Conservation (phyloP, 2,329 filamentous ascomycete species). For the Torrubiella hemipterigena region DNA sequence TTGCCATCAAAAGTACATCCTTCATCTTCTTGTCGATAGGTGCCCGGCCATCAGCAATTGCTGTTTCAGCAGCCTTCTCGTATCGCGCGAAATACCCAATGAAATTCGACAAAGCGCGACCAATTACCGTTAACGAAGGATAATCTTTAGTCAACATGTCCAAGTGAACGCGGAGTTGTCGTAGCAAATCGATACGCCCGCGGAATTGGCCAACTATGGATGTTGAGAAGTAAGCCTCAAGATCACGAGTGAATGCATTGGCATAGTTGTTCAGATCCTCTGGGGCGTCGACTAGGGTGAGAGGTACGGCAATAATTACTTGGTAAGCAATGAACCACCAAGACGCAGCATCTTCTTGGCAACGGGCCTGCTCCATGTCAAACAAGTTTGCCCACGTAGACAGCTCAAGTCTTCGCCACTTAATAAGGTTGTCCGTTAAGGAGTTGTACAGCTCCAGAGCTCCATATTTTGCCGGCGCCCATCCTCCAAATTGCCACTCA, state of each 20-base stretch:
- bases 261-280: conserved; percentile 52
- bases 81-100: conserved; percentile 65
- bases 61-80: conserved; percentile 50
- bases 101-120: conserved; percentile 62
- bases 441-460: conserved; percentile 60
- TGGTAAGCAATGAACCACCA: conserved; percentile 99
- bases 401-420: conserved; percentile 83
- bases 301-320: conserved; percentile 65
- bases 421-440: conserved; percentile 69
- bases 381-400: conserved; percentile 86
- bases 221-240: conserved; percentile 67
- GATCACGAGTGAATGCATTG: conserved; percentile 57
- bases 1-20: conserved; percentile 83
- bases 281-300: conserved; percentile 48
- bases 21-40: conserved; percentile 85
- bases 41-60: conserved; percentile 54
- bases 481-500: conserved; percentile 81
- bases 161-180: conserved; percentile 53
- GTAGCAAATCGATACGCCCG: conserved; percentile 59
- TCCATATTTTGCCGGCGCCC: conserved; percentile 71
- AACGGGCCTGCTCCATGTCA: conserved; percentile 69
- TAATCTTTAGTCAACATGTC: conserved; percentile 47
- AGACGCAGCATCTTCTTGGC: conserved; percentile 63
- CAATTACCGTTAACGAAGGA: conserved; percentile 43
- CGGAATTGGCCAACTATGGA: conserved; percentile 74